phyloP scores from a whole-genome alignment of 371 early-diverging fungal species.

The Circinella umbellata region DNA sequence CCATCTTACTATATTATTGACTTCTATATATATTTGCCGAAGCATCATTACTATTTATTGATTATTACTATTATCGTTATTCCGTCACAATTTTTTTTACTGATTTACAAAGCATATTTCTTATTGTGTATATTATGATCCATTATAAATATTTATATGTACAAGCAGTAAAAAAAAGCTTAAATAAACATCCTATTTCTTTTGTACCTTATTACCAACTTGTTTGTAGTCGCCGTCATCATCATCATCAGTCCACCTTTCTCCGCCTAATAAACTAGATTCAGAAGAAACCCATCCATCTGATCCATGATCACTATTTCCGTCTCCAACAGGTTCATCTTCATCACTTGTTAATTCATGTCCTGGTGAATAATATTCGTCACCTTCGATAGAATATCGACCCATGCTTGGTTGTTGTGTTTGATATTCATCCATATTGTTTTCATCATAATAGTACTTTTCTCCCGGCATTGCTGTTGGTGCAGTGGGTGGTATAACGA shows the following conservation, averaged over 20 bases:
- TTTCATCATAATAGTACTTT: slow-evolving; percentile 9
- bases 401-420: neutral
- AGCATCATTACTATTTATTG: too few species aligned
- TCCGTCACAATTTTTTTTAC: too few species aligned
- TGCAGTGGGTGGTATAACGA: neutral
- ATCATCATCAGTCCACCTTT: neutral
- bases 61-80: too few species aligned
- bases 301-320: neutral
- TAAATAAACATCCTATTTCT: too few species aligned
- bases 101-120: too few species aligned
- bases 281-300: slow-evolving; percentile 7
- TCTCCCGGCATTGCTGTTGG: neutral
- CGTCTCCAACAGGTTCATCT: neutral
- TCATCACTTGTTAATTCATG: neutral
- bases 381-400: too few species aligned
- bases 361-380: neutral
- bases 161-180: too few species aligned
- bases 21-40: too few species aligned
- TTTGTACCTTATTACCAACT: neutral
- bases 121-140: too few species aligned
- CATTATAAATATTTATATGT: too few species aligned
- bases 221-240: neutral
- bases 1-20: too few species aligned
- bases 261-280: slow-evolving; percentile 6
- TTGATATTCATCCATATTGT: slow-evolving; percentile 8